Evolutionary conservation across 441 rosid species (phyloP), one percentile per base, ranked within the genome.

Genomic region (Mallotus japonicus): DNA sequence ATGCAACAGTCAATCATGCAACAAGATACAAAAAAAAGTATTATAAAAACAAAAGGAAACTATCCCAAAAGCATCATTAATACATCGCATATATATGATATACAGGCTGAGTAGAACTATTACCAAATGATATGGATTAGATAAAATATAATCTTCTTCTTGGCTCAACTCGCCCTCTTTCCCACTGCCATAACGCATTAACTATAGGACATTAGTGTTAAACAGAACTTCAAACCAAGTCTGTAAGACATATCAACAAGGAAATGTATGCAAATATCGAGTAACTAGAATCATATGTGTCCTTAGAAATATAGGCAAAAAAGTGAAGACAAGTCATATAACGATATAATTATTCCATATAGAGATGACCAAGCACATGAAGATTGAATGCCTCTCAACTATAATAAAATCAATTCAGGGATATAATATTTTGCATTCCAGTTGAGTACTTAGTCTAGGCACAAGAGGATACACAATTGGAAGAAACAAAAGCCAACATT

Each of bases 111-210:
- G 42, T 17, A 72, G 19, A 65, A 78, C 77, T 62, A 46, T 83
- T 95, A 95, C 99, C 95, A 95, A 79, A 84, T 92, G 98, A 84
- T 95, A 95, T 8, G 99, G 98, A 83, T 91, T 89, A 62, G 97
- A 88, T 76, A 89, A 83, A 69, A 95, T 91, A 81, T 91, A 89
- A 80, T 92, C 97, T 62, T 92, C 95, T 32, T 95, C 99, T 65
- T 82, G 92, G 82, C 80, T 82, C 74, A 83, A 64, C 60, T 86
- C 98, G 32, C 86, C 89, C 50, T 90, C 95, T 80, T 91, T 95
- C 75, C 93, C 89, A 71, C 99, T 92, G 86, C 76, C 79, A 79
- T 60, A 62, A 63, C 75, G 55, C 60, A 79, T 67, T 61, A 79
- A 77, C 16, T 20, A 22, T 34, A 62, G 59, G 61, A 73, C 32